Base-by-base conservation (phyloP, 164 flowering plant species). In the Tetrastigma voinierianum region DNA sequence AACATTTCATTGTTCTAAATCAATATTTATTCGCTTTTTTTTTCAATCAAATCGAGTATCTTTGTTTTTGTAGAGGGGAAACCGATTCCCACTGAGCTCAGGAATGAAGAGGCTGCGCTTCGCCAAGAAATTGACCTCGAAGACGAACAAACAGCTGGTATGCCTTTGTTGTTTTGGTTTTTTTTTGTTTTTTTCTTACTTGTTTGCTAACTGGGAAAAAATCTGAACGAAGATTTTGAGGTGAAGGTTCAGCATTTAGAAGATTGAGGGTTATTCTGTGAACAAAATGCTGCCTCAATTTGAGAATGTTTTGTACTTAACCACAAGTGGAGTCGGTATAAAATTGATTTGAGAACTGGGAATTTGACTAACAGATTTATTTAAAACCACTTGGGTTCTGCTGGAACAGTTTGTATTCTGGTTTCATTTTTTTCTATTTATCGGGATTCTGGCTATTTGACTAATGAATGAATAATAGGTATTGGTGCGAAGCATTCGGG, bases 21-120 rank as follows among this genome's bases (percentile, higher is more conserved):
- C 5, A 23, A 8, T 47, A 25, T 48, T 25, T 59, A 15, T 61
- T 51, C 51, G 49, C 20, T n/a, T 16, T 12, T 9, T 46, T 14
- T 20, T 2, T n/a, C 25, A 58, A 8, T 48, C 2, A 12, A 20
- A 23, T 64, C 12, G 15, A 4, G 56, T 32, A 13, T 66, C 51
- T 64, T 24, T 49, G 19, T n/a, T 62, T 57, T 47, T 46, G 11
- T 76, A 90, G 97, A 95, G 83, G 98, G 98, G 18, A 91, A 90
- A 56, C 96, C 97, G 1, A 87, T 95, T 59, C 98, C 98, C 0
- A 95, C 98, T 8, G 98, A 95, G 88, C 86, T 95, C 55, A 74
- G 93, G 23, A 90, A 89, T 47, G 97, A 95, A 68, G 97, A 89
- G 67, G 96, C 89, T 0, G 82, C 86, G 0, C 87, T 95, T 66